Conservation (phyloP, 441 rosid genomes). For the Omphalea diandra region DNA sequence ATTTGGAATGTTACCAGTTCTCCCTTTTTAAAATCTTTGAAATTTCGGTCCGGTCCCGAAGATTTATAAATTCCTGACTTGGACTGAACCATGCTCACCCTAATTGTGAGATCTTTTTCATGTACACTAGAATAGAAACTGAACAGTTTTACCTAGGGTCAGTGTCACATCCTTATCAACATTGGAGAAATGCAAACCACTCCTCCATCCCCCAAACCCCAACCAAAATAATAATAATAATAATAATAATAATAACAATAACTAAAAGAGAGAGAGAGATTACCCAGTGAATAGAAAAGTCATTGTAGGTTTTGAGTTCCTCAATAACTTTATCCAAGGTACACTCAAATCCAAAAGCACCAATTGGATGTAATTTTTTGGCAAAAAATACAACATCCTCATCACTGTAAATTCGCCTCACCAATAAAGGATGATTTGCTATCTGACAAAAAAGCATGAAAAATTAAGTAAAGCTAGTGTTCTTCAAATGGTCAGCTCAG, state of each 20-base stretch:
- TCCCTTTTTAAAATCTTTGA: no score
- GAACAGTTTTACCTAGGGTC: no score
- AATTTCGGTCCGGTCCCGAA: no score
- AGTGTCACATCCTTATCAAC: no score
- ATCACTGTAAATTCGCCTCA: slow-evolving; percentile 82
- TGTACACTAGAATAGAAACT: not conserved
- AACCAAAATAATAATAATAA: no score
- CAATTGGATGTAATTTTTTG: slow-evolving; percentile 71
- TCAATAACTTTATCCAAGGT: slow-evolving; percentile 79
- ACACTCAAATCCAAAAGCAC: slow-evolving; percentile 92
- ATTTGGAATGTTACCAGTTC: no score
- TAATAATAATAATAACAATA: no score
- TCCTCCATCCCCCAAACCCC: no score
- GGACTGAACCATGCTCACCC: no score
- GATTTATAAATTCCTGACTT: no score
- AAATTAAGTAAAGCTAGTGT: no score
- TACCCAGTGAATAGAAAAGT: slow-evolving; percentile 94
- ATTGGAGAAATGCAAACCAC: not conserved
- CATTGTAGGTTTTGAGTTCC: slow-evolving; percentile 79
- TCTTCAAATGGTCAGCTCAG: no score
- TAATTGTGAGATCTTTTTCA: not conserved
- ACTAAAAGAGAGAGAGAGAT: slow-evolving; percentile 9
- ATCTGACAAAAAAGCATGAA: slow-evolving; percentile 51
- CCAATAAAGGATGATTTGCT: slow-evolving; percentile 94
- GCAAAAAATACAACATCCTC: slow-evolving; percentile 73